Percentiles rank a stretch among this genome's conserved stretches.
Evolutionary conservation across 495 filamentous ascomycete genomes (phyloP).

Genomic region (Hypoxylon lienhwacheense): DNA sequence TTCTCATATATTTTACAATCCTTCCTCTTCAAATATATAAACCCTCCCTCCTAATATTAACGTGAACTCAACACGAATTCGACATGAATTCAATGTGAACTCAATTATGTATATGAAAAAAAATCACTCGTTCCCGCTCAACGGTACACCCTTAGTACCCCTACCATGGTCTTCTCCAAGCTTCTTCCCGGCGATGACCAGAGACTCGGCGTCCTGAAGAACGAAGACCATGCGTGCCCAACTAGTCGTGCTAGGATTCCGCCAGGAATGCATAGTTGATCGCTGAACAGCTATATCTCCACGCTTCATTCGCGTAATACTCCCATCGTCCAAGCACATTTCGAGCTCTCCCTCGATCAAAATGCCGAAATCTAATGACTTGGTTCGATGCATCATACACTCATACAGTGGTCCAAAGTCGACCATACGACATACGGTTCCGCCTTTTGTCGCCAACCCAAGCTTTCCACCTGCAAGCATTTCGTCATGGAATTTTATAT

Average conservation of each 20-base stretch:
- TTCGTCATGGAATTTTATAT: conserved; percentile 48
- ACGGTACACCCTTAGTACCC: conserved; percentile 39
- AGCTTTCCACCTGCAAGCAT: conserved; percentile 41
- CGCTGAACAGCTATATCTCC: conserved; percentile 69
- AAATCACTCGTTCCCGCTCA: conserved; percentile 49
- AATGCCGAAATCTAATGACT: conserved; percentile 73
- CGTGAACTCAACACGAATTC: too few relatives aligned
- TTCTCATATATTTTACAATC: too few relatives aligned
- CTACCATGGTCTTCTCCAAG: conserved; percentile 54
- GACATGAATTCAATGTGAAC: too few relatives aligned
- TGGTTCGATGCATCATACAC: conserved; percentile 69
- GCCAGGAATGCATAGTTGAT: conserved; percentile 69
- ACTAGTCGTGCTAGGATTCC: conserved; percentile 55
- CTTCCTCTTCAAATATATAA: too few relatives aligned
- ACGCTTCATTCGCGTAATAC: conserved; percentile 54
- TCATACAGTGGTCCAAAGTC: conserved; percentile 60
- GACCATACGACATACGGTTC: conserved; percentile 61
- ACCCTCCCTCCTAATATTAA: too few relatives aligned
- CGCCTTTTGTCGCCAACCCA: conserved; percentile 52
- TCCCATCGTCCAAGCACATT: conserved; percentile 63
- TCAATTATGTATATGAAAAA: too few relatives aligned
- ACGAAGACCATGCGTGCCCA: conserved; percentile 43
- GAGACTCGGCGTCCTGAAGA: conserved; percentile 41
- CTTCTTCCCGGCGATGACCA: conserved; percentile 48
- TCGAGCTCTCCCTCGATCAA: conserved; percentile 74